These are phyloP conservation scores for Puccinia sorghi DNA, from an alignment of 1,284 basidiomycete species.

Conservation along the genomic window DNA sequence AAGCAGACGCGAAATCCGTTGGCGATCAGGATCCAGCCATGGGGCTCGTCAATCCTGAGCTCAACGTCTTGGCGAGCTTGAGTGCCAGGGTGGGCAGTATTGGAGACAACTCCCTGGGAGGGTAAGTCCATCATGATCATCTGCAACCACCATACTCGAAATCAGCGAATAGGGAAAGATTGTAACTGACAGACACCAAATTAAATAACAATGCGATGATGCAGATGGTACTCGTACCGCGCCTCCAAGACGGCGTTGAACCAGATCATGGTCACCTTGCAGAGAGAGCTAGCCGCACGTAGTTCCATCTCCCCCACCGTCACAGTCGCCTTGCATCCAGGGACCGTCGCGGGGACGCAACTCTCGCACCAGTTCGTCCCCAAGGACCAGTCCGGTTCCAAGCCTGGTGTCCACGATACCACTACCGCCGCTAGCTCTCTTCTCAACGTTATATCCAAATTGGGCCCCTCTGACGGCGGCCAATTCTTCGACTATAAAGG, in stretches of 20 bases:
- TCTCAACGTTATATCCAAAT: constrained; percentile 29
- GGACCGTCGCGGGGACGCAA: constrained; percentile 55
- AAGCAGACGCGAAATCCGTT: constrained; percentile 29
- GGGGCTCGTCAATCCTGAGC: constrained; percentile 53
- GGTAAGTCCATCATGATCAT: constrained; percentile 51
- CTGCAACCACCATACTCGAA: no score
- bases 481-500: constrained; percentile 49
- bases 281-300: constrained; percentile 53
- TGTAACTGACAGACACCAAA: not conserved
- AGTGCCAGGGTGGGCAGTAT: constrained; percentile 57
- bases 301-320: constrained; percentile 50
- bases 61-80: constrained; percentile 55
- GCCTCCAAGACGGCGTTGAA: constrained; percentile 59
- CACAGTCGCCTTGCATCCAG: constrained; percentile 56
- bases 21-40: constrained; percentile 27
- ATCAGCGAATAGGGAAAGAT: not conserved
- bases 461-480: constrained; percentile 33
- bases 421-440: constrained; percentile 33
- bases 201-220: not conserved
- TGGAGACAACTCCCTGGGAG: constrained; percentile 55
- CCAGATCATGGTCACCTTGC: constrained; percentile 56
- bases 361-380: constrained; percentile 54
- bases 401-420: constrained; percentile 41
- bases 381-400: constrained; percentile 30
- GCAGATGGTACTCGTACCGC: constrained; percentile 54